Evolutionary conservation across 129 eudicot genomes (phyloP), one percentile per base, ranked within the genome.

Genomic region (Erigeron canadensis): DNA sequence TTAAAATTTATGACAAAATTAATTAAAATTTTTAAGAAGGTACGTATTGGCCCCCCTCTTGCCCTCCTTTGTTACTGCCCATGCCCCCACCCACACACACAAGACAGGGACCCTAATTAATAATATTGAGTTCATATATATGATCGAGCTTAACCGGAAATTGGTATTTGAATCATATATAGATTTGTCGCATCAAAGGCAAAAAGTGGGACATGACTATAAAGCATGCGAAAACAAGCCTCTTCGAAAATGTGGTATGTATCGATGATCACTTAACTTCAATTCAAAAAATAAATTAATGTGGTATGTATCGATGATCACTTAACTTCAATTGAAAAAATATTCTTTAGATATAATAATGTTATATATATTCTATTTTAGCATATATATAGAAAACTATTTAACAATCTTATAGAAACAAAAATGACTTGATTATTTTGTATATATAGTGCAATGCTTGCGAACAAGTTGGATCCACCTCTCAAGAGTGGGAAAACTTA

Each of bases 151-250:
- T 72, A 15, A 72, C n/a, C 6, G 1, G 8, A 63, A 47, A 34
- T 38, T 62, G 44, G 57, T 23, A n/a, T 66, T 51, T 53, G 47
- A 69, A 28, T 0, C 19, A 57, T 28, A 28, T 28, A 28, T 44
- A 84, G 85, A 53, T 80, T 2, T 65, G 65, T 22, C 41, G 70
- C n/a, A 4, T 63, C 53, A 37, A 63, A 64, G 67, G 72, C 34
- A 81, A 63, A 55, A 77, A n/a, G 21, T 84, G 82, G 83, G 72
- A 70, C 58, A 39, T 5, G n/a, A 60, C 72, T 1, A 57, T 80
- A 17, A 53, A 53, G 8, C 84, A 84, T 43, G 85, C 88, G 6
- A 74, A 50, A 42, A 67, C 71, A 74, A 69, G 85, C 69, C 73
- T 22, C 67, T 4, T 1, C 0, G 73, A 59, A 42, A 48, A 59